Evolutionary conservation across 345 rosid genomes (phyloP).

Genomic region (Atalantia buxifolia): DNA sequence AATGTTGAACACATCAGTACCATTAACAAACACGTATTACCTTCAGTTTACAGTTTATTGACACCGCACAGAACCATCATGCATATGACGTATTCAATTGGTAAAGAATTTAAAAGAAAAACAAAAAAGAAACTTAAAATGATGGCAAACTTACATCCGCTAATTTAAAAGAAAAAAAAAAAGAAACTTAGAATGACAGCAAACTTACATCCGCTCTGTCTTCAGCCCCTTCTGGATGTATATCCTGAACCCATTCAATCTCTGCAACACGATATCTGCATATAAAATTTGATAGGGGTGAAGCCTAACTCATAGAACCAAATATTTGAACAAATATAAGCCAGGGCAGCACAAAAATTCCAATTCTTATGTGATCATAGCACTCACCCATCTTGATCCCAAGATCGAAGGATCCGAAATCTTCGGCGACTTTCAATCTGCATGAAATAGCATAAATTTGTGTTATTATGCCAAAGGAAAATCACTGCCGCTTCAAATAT

Average conservation of each 20-base stretch:
- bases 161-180: constrained; percentile 1
- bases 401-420: constrained; percentile 62
- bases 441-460: constrained; percentile 9
- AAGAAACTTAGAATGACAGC: not conserved
- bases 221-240: constrained; percentile 40
- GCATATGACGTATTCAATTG: not conserved
- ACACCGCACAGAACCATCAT: not conserved
- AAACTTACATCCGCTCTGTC: constrained; percentile 52
- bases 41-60: not conserved
- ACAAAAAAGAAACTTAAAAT: not conserved
- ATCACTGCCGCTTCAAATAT: not conserved
- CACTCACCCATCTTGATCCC: constrained; percentile 99
- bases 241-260: constrained; percentile 89
- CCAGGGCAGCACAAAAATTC: not conserved
- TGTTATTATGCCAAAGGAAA: not conserved
- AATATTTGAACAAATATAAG: not conserved
- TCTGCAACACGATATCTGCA: constrained; percentile 86
- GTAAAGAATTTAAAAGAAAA: not conserved
- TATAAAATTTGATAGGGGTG: constrained; percentile 9
- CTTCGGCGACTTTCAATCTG: constrained; percentile 90
- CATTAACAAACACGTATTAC: not conserved
- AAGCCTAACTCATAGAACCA: constrained; percentile 5
- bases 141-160: constrained; percentile 42
- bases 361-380: constrained; percentile 7
- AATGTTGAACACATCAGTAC: not conserved